These are phyloP conservation scores for Lecanosticta acicola DNA, from an alignment of 2,329 filamentous ascomycete species.

Conservation along the genomic window DNA sequence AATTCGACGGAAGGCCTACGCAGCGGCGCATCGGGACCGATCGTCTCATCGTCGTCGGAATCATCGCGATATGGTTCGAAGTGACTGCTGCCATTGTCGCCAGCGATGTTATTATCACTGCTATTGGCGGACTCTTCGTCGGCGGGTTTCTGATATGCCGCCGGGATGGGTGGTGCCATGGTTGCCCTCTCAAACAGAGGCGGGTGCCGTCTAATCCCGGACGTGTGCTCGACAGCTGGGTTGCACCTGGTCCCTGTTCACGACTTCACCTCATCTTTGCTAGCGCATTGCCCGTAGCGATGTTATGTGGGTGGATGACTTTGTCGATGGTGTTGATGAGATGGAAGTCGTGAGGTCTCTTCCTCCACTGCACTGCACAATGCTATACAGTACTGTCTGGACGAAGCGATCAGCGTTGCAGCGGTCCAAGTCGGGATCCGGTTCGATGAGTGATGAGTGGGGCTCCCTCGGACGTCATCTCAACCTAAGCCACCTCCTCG, in stretches of 20 bases:
- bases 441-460: too few species aligned
- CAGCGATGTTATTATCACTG: not conserved
- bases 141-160: not conserved
- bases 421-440: too few species aligned
- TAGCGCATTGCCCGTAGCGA: too few species aligned
- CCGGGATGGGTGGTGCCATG: not conserved
- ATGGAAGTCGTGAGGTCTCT: too few species aligned
- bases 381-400: too few species aligned
- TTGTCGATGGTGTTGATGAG: too few species aligned
- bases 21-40: constrained; percentile 25
- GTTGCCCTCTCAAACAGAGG: not conserved
- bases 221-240: not conserved
- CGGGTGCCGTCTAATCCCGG: constrained; percentile 3
- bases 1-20: constrained; percentile 23
- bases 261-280: not conserved
- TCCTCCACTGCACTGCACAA: too few species aligned
- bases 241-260: not conserved
- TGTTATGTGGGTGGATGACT: too few species aligned
- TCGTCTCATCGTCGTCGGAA: constrained; percentile 27
- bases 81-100: not conserved
- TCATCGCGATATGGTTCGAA: constrained; percentile 10
- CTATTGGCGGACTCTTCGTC: not conserved
- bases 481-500: too few species aligned
- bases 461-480: too few species aligned
- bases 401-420: too few species aligned